Conservation (phyloP, 345 rosid species). For the Salix caprea region DNA sequence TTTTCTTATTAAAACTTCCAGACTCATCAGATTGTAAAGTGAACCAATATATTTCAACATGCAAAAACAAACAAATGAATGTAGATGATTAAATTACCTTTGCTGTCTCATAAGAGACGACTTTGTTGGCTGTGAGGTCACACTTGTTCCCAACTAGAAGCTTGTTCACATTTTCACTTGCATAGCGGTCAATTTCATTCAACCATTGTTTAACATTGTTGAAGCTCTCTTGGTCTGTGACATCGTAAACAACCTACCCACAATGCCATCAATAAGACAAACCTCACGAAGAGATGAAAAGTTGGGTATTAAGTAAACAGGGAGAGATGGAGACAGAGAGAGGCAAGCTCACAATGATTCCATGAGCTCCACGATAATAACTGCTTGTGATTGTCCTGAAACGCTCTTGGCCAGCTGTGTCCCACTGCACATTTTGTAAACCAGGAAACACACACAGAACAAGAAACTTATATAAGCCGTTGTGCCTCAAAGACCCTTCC, state of each 20-base stretch:
- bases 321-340: neutral
- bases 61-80: neutral
- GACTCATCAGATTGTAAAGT: too few species aligned
- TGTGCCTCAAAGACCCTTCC: neutral
- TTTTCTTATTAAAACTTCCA: neutral
- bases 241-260: slow-evolving; percentile 69
- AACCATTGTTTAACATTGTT: slow-evolving; percentile 78
- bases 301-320: neutral
- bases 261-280: neutral
- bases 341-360: slow-evolving; percentile 23
- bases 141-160: slow-evolving; percentile 75
- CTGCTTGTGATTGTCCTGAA: slow-evolving; percentile 39
- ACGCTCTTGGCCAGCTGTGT: slow-evolving; percentile 37
- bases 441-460: neutral
- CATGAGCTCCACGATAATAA: slow-evolving; percentile 35
- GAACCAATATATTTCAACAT: neutral
- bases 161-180: slow-evolving; percentile 73
- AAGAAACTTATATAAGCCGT: neutral
- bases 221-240: slow-evolving; percentile 79
- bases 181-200: slow-evolving; percentile 74
- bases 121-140: slow-evolving; percentile 70
- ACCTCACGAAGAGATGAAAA: neutral
- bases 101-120: slow-evolving; percentile 60
- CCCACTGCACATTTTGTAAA: slow-evolving; percentile 23
- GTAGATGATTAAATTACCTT: slow-evolving; percentile 39